phyloP scores from a whole-genome alignment of 768 basidiomycete species.

The Trametes villosa region DNA sequence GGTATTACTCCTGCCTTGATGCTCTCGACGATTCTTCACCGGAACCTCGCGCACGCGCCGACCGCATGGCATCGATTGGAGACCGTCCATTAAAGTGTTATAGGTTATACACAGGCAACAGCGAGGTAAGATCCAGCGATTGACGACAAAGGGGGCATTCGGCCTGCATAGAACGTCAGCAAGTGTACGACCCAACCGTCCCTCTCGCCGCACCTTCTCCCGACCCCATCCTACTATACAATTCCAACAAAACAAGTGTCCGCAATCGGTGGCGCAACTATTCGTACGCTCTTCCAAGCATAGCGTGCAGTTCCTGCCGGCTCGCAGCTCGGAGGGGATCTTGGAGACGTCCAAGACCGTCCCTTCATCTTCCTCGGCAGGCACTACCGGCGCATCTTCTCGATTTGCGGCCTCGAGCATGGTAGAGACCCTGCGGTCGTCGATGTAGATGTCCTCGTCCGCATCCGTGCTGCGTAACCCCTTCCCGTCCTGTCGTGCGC shows the following conservation, averaged over 20 bases:
- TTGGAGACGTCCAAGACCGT: slow-evolving; percentile 64
- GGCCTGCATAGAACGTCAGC: slow-evolving; percentile 47
- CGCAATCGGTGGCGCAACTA: slow-evolving; percentile 85
- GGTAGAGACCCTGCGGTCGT: slow-evolving; percentile 61
- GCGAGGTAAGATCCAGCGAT: slow-evolving; percentile 63
- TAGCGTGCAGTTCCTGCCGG: slow-evolving; percentile 74
- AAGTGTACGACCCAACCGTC: not conserved
- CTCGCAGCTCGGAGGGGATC: slow-evolving; percentile 57
- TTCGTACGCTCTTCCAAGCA: slow-evolving; percentile 86
- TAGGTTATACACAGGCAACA: slow-evolving; percentile 86
- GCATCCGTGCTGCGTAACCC: slow-evolving; percentile 40
- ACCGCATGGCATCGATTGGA: not conserved
- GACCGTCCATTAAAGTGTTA: slow-evolving; percentile 37
- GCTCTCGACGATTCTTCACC: slow-evolving; percentile 16
- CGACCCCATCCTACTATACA: slow-evolving; percentile 89
- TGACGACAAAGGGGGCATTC: slow-evolving; percentile 91
- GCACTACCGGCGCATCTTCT: slow-evolving; percentile 56
- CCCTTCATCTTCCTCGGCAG: slow-evolving; percentile 71
- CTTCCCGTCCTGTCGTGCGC: slow-evolving; percentile 32
- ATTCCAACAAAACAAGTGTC: slow-evolving; percentile 89
- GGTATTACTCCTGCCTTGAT: slow-evolving; percentile 27
- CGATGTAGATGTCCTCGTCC: slow-evolving; percentile 51
- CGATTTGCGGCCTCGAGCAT: slow-evolving; percentile 55
- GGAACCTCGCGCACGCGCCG: not conserved
- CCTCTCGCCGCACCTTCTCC: slow-evolving; percentile 64